A percentile compares a stretch with the other conserved stretches of the same genome.
These are phyloP conservation scores for Quercus phellos DNA, from an alignment of 331 rosid species.

Conservation along the genomic window DNA sequence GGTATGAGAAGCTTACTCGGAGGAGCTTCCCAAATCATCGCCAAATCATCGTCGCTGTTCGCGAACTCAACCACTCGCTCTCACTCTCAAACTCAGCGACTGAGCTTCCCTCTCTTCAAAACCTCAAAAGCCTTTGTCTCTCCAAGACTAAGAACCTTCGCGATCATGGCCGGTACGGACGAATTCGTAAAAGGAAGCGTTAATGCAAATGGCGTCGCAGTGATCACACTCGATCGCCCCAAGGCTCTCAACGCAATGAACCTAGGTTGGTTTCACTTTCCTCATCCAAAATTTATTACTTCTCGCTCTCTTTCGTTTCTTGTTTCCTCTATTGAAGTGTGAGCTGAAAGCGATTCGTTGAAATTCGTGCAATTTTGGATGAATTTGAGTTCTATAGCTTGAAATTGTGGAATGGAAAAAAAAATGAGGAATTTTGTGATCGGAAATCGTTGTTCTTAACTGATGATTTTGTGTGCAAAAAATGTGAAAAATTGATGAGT, in stretches of 20 bases:
- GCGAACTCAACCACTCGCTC: not conserved
- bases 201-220: slow-evolving; percentile 80
- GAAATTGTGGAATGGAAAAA: not conserved
- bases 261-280: slow-evolving; percentile 66
- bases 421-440: not conserved
- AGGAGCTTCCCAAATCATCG: slow-evolving; percentile 26
- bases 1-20: slow-evolving; percentile 27
- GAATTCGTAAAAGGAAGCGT: slow-evolving; percentile 72
- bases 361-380: not conserved
- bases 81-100: slow-evolving; percentile 22
- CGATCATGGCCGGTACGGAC: slow-evolving; percentile 64
- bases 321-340: not conserved
- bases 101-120: slow-evolving; percentile 17
- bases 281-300: too few species aligned
- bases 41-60: slow-evolving; percentile 20
- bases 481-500: not conserved
- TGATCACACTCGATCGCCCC: slow-evolving; percentile 93
- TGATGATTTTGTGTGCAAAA: not conserved
- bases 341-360: not conserved
- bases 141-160: slow-evolving; percentile 48
- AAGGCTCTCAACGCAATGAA: slow-evolving; percentile 98
- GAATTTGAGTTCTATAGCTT: not conserved
- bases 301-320: not conserved
- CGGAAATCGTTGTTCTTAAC: not conserved
- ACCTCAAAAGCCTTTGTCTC: slow-evolving; percentile 18